These are phyloP conservation scores for Penicillium sp. DNA, from an alignment of 2,329 filamentous ascomycete species.

Conservation along the genomic window DNA sequence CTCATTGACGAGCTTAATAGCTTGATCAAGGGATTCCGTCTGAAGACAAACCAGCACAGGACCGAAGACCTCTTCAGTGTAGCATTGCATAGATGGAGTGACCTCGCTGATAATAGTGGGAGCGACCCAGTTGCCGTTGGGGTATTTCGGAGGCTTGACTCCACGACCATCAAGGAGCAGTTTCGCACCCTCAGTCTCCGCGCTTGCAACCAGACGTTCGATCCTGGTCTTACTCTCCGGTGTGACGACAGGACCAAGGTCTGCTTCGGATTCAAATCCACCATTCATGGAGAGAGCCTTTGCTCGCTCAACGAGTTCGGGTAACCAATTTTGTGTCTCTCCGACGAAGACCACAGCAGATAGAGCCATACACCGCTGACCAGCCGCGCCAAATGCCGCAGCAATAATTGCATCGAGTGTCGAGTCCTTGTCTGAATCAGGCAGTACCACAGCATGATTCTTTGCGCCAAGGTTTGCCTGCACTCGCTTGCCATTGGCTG, in stretches of 20 bases:
- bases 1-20: constrained; percentile 59
- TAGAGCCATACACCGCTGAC: constrained; percentile 67
- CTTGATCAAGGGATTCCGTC: constrained; percentile 57
- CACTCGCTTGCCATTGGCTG: constrained; percentile 65
- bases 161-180: constrained; percentile 52
- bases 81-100: constrained; percentile 62
- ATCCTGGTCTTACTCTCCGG: constrained; percentile 60
- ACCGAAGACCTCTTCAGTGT: constrained; percentile 63
- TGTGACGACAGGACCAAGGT: constrained; percentile 61
- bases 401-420: constrained; percentile 64
- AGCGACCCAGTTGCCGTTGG: constrained; percentile 11
- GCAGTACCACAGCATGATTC: constrained; percentile 66
- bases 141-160: not conserved
- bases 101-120: constrained; percentile 63
- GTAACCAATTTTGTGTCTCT: constrained; percentile 61
- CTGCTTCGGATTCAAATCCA: constrained; percentile 59
- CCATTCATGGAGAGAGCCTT: constrained; percentile 58
- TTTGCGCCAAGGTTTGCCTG: constrained; percentile 69
- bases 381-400: constrained; percentile 66
- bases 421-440: constrained; percentile 68
- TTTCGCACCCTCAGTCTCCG: constrained; percentile 60
- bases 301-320: constrained; percentile 58
- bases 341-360: constrained; percentile 40
- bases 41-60: constrained; percentile 62
- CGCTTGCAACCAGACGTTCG: constrained; percentile 56